phyloP scores from a whole-genome alignment of 495 filamentous ascomycete genomes.

The Chaetomium tenue region DNA sequence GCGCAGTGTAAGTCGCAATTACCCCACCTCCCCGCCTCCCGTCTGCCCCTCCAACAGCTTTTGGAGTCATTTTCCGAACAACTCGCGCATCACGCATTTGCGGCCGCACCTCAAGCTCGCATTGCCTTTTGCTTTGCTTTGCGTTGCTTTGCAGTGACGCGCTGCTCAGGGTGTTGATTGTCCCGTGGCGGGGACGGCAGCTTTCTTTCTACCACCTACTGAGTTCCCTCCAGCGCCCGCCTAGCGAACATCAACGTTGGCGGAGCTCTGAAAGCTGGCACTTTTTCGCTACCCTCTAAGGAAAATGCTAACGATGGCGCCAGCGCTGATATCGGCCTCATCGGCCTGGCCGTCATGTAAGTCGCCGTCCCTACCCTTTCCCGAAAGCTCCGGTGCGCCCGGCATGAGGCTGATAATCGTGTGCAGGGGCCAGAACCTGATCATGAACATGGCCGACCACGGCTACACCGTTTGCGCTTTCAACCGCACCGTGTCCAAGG shows the following conservation, averaged over 20 bases:
- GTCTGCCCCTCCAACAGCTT: conserved; percentile 17
- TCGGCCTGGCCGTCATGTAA: conserved; percentile 98
- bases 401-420: conserved; percentile 12
- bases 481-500: conserved; percentile 97
- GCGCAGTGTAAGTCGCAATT: conserved; percentile 51
- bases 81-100: conserved; percentile 16
- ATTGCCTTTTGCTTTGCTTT: background rate
- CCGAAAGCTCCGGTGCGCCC: conserved; percentile 14
- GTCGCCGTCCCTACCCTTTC: conserved; percentile 28
- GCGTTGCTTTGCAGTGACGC: background rate
- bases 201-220: conserved; percentile 46
- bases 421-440: conserved; percentile 79
- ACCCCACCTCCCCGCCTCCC: conserved; percentile 35
- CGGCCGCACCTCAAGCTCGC: conserved; percentile 1
- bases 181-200: conserved; percentile 14
- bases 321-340: conserved; percentile 93
- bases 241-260: conserved; percentile 81
- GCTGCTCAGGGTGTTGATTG: background rate
- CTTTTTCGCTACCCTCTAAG: conserved; percentile 29
- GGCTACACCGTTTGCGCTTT: conserved; percentile 93
- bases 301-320: conserved; percentile 50
- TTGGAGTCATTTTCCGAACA: conserved; percentile 6
- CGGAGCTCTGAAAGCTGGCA: conserved; percentile 47
- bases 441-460: conserved; percentile 96
- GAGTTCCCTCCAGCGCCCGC: conserved; percentile 66